These are phyloP conservation scores for Pistacia atlantica DNA, from an alignment of 345 rosid genomes.

Conservation along the genomic window DNA sequence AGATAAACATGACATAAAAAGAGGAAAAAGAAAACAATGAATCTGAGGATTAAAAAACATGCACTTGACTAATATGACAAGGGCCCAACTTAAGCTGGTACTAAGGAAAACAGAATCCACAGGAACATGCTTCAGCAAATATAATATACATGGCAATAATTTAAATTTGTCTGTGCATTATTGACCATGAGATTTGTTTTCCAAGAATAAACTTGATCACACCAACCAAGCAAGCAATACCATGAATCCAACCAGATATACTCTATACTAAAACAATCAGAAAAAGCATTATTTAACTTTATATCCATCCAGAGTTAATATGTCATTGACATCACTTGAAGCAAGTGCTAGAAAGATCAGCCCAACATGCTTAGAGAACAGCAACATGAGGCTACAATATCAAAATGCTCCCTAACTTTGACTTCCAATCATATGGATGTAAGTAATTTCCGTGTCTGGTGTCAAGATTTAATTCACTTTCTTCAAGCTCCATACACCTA, in stretches of 20 bases:
- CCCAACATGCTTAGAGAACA: not conserved
- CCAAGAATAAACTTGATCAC: not conserved
- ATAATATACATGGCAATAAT: not conserved
- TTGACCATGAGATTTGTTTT: not conserved
- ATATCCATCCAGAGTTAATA: not conserved
- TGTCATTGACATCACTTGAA: not conserved
- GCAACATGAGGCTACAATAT: conserved; percentile 6
- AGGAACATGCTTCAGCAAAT: not conserved
- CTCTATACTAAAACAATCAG: not conserved
- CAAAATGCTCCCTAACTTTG: not conserved
- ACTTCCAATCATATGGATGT: conserved; percentile 2
- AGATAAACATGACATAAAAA: conserved; percentile 3
- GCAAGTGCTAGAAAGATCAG: conserved; percentile 8
- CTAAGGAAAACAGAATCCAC: not conserved
- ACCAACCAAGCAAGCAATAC: not conserved
- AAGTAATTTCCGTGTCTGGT: not conserved
- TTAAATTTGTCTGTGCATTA: not conserved
- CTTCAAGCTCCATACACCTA: not conserved
- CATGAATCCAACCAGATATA: not conserved
- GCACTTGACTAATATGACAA: not conserved
- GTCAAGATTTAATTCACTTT: conserved; percentile 8
- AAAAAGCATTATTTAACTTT: not conserved
- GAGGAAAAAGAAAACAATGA: not conserved
- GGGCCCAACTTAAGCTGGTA: not conserved
- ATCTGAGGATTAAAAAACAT: not conserved